Percentiles rank a stretch among this genome's conserved stretches.
Conservation (phyloP, 176 grass and related monocot species). For the Juncus inflexus region DNA sequence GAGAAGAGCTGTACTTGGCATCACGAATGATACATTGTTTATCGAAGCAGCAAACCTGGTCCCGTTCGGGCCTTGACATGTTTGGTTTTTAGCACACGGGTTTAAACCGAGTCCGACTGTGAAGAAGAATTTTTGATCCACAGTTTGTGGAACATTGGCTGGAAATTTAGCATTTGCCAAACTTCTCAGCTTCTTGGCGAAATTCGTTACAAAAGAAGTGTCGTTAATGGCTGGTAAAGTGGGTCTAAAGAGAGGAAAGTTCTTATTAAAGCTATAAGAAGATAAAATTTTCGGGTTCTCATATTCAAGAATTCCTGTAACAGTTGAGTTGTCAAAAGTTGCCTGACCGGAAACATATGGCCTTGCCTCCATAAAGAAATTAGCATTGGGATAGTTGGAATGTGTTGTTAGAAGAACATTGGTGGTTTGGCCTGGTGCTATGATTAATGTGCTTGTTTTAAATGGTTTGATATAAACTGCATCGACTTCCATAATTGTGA, state of each 20-base stretch:
- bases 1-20: constrained; percentile 40
- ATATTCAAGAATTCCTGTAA: constrained; percentile 65
- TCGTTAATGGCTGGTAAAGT: constrained; percentile 44
- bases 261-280: constrained; percentile 33
- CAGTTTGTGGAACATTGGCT: constrained; percentile 33
- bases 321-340: constrained; percentile 62
- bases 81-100: constrained; percentile 58
- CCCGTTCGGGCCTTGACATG: constrained; percentile 63
- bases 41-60: constrained; percentile 63
- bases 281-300: constrained; percentile 24
- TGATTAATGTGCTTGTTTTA: constrained; percentile 37
- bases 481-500: constrained; percentile 63
- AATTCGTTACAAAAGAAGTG: constrained; percentile 44
- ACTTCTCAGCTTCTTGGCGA: constrained; percentile 50
- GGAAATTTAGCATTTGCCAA: constrained; percentile 41
- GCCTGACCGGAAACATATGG: constrained; percentile 51
- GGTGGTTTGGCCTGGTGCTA: constrained; percentile 53
- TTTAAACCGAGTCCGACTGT: constrained; percentile 54
- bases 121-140: constrained; percentile 53
- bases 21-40: constrained; percentile 64
- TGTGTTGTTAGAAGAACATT: constrained; percentile 63
- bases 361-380: constrained; percentile 47
- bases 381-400: constrained; percentile 39
- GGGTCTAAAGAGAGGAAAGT: constrained; percentile 32
- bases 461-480: constrained; percentile 60